A percentile compares a stretch with the other conserved stretches of the same genome.
Evolutionary conservation across 1,284 basidiomycete genomes (phyloP).

Genomic region (Athelia psychrophila): DNA sequence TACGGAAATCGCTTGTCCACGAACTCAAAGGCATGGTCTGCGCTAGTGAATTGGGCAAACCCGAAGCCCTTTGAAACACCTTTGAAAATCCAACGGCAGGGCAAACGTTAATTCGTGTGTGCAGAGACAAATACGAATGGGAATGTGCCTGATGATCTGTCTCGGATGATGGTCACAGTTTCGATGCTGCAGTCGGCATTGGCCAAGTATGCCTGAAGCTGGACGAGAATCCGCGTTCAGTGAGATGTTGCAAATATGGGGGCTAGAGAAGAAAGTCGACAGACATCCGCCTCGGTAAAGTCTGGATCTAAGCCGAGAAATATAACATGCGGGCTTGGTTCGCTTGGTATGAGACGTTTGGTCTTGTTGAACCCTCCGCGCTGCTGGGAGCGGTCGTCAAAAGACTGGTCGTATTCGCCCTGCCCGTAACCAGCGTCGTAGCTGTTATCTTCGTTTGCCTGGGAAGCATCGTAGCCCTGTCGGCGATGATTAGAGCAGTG

Average conservation of each 20-base stretch:
- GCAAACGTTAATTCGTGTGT: slow-evolving; percentile 64
- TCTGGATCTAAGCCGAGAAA: slow-evolving; percentile 89
- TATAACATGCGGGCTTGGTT: slow-evolving; percentile 86
- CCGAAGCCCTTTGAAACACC: slow-evolving; percentile 91
- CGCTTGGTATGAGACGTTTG: slow-evolving; percentile 75
- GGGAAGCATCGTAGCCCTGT: slow-evolving; percentile 49
- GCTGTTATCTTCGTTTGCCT: slow-evolving; percentile 40
- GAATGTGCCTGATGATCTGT: slow-evolving; percentile 91
- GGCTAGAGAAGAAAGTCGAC: slow-evolving; percentile 42
- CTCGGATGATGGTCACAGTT: slow-evolving; percentile 90
- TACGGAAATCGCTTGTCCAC: slow-evolving; percentile 85
- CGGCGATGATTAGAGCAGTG: no score
- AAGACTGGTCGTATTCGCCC: slow-evolving; percentile 34
- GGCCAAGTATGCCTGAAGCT: slow-evolving; percentile 80
- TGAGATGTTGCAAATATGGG: slow-evolving; percentile 22
- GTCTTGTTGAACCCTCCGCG: slow-evolving; percentile 49
- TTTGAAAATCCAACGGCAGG: slow-evolving; percentile 62
- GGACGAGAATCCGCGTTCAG: slow-evolving; percentile 33
- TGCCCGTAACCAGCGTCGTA: slow-evolving; percentile 33
- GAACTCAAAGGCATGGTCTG: slow-evolving; percentile 83
- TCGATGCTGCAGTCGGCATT: slow-evolving; percentile 72
- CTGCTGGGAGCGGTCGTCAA: slow-evolving; percentile 42
- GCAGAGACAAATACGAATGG: slow-evolving; percentile 69
- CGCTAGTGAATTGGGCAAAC: slow-evolving; percentile 85
- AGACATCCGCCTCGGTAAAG: slow-evolving; percentile 86